Evolutionary conservation across 192 early-diverging fungal species (phyloP).

Genomic region (Coemansia sp.): DNA sequence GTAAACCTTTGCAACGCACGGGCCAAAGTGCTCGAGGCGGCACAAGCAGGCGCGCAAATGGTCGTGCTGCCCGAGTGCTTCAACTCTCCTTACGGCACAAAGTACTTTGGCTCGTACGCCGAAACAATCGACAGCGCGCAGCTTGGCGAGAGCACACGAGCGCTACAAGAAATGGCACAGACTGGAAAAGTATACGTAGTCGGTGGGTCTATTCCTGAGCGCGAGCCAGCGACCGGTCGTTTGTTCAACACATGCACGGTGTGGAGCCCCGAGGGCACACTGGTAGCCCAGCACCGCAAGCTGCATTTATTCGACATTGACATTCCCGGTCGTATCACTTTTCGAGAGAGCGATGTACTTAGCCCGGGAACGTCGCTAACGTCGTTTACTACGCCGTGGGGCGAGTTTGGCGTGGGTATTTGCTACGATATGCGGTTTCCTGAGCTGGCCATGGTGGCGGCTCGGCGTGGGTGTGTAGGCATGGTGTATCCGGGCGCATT

Average conservation of each 20-base stretch:
- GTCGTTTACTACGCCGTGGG: conserved; percentile 75
- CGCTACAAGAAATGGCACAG: conserved; percentile 80
- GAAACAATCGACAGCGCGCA: conserved; percentile 62
- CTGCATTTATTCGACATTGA: conserved; percentile 97
- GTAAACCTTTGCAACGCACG: conserved; percentile 76
- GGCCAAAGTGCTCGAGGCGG: conserved; percentile 78
- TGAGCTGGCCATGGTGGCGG: conserved; percentile 92
- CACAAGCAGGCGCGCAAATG: conserved; percentile 76
- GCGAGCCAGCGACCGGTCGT: conserved; percentile 48
- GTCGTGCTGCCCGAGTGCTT: conserved; percentile 98
- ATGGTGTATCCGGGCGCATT: conserved; percentile 99
- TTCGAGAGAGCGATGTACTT: conserved; percentile 86
- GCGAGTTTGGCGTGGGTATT: conserved; percentile 87
- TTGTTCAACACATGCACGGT: conserved; percentile 84
- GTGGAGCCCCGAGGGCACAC: conserved; percentile 63
- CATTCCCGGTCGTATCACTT: conserved; percentile 87
- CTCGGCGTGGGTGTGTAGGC: conserved; percentile 75
- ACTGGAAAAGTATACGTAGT: conserved; percentile 85
- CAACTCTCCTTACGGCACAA: conserved; percentile 95
- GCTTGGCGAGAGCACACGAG: conserved; percentile 63
- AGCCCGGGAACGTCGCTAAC: conserved; percentile 73
- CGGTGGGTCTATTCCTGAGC: conserved; percentile 91
- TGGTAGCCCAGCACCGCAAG: conserved; percentile 71
- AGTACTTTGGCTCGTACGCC: conserved; percentile 88
- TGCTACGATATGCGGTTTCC: conserved; percentile 99